Percentiles rank a stretch among this genome's conserved stretches.
Evolutionary conservation across 139 green algal genomes (phyloP).

Genomic region (Coccomyxa sp.): DNA sequence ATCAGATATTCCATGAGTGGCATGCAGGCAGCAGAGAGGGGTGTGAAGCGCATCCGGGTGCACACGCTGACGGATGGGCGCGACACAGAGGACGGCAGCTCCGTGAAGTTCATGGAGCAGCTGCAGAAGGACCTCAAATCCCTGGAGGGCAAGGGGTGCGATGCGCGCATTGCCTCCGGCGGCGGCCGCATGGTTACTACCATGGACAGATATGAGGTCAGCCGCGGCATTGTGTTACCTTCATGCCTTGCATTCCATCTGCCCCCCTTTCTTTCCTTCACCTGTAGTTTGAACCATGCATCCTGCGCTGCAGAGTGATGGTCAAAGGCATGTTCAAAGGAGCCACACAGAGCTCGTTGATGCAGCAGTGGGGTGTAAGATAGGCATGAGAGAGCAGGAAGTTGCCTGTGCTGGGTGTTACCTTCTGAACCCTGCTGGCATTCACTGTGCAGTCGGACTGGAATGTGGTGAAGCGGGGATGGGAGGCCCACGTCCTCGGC

Average conservation of each 20-base stretch:
- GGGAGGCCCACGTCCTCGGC: constrained; percentile 87
- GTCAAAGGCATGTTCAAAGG: too few relatives aligned
- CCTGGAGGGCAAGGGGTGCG: constrained; percentile 37
- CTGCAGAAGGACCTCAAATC: constrained; percentile 46
- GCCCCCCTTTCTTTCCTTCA: too few relatives aligned
- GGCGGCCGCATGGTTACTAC: constrained; percentile 89
- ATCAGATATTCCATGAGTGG: too few relatives aligned
- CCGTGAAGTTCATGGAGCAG: constrained; percentile 38
- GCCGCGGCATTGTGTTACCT: not conserved
- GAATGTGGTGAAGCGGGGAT: constrained; percentile 91
- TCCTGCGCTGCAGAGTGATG: too few relatives aligned
- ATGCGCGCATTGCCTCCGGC: constrained; percentile 82
- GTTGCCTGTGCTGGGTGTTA: too few relatives aligned
- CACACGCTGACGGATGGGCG: constrained; percentile 60
- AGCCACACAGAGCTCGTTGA: too few relatives aligned
- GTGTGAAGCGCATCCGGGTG: constrained; percentile 55
- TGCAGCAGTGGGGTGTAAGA: too few relatives aligned
- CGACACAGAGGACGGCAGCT: constrained; percentile 55
- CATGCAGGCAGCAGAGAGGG: constrained; percentile 28
- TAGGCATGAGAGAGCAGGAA: too few relatives aligned
- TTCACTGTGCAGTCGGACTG: constrained; percentile 76
- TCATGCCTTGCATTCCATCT: not conserved
- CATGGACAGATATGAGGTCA: constrained; percentile 94
- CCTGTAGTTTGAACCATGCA: too few relatives aligned
- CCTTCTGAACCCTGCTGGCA: too few relatives aligned